A percentile compares a stretch with the other conserved stretches of the same genome.
Evolutionary conservation across 306 rosid species (phyloP).

Genomic region (Castanospermum australe): DNA sequence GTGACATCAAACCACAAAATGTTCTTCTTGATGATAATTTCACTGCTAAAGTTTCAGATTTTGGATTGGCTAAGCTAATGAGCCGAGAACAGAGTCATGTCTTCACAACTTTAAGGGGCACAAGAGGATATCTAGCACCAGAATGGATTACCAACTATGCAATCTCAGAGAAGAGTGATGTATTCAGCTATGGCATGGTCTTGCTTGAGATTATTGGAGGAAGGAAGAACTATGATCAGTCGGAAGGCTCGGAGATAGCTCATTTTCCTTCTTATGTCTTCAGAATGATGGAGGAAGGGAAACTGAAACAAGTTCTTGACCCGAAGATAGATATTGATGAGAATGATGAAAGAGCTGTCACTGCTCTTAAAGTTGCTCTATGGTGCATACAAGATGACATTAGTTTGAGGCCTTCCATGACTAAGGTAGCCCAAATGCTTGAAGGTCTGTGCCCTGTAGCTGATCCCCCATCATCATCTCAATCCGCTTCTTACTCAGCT

Average conservation of each 20-base stretch:
- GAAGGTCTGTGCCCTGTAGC: conserved; percentile 64
- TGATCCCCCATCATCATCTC: conserved; percentile 64
- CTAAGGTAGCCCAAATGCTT: conserved; percentile 87
- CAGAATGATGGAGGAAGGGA: conserved; percentile 67
- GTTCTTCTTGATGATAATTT: conserved; percentile 82
- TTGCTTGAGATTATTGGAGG: conserved; percentile 85
- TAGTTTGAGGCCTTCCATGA: conserved; percentile 76
- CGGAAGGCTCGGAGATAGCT: conserved; percentile 66
- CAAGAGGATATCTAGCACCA: conserved; percentile 90
- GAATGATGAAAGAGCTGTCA: conserved; percentile 43
- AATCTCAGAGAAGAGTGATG: conserved; percentile 95
- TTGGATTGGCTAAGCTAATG: conserved; percentile 90
- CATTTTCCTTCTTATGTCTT: conserved; percentile 85
- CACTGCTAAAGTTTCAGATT: conserved; percentile 80
- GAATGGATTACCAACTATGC: conserved; percentile 95
- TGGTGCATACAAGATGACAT: conserved; percentile 92
- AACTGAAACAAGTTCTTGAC: conserved; percentile 49
- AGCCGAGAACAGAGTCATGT: conserved; percentile 86
- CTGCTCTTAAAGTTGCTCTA: conserved; percentile 63
- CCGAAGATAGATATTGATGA: conserved; percentile 52
- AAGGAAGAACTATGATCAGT: conserved; percentile 76
- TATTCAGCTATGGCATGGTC: conserved; percentile 88
- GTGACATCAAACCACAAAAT: conserved; percentile 87
- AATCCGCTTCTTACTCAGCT: conserved; percentile 44
- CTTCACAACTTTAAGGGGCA: conserved; percentile 85